Evolutionary conservation across 495 filamentous ascomycete genomes (phyloP).

Genomic region (Rusavskia elegans): DNA sequence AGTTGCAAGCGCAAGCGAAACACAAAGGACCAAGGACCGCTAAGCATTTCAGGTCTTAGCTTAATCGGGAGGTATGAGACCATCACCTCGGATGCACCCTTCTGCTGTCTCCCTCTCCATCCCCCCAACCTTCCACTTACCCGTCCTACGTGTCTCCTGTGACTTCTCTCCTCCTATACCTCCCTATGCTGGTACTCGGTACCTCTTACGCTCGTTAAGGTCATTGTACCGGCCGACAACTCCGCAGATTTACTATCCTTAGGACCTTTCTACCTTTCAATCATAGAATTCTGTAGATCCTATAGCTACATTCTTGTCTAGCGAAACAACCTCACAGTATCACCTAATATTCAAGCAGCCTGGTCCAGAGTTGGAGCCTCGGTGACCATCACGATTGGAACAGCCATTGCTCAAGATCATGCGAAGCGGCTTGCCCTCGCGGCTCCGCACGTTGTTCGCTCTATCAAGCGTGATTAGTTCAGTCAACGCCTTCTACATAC

Average conservation of each 20-base stretch:
- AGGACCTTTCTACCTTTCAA: slow-evolving; percentile 1
- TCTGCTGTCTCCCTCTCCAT: background rate
- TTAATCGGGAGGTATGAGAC: background rate
- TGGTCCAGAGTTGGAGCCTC: background rate
- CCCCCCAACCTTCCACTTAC: background rate
- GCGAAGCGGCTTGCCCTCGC: slow-evolving; percentile 18
- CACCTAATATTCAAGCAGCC: too few relatives aligned
- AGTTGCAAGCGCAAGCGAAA: background rate
- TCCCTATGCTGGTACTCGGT: slow-evolving; percentile 31
- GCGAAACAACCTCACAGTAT: too few relatives aligned
- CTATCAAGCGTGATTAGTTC: slow-evolving; percentile 14
- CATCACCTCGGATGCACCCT: too few relatives aligned
- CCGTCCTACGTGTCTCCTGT: slow-evolving; percentile 1
- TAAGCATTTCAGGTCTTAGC: background rate
- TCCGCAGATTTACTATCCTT: slow-evolving; percentile 1
- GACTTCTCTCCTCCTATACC: background rate
- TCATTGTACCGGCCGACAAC: slow-evolving; percentile 4
- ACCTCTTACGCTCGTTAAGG: slow-evolving; percentile 44
- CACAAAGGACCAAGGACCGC: background rate
- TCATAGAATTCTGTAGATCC: slow-evolving; percentile 4
- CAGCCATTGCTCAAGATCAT: slow-evolving; percentile 10
- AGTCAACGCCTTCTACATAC: slow-evolving; percentile 59
- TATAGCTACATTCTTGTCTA: background rate
- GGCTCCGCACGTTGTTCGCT: slow-evolving; percentile 16
- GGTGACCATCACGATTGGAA: background rate